Base-by-base conservation (phyloP, 73 alveolate genomes). In the Paramecium sexaurelia region DNA sequence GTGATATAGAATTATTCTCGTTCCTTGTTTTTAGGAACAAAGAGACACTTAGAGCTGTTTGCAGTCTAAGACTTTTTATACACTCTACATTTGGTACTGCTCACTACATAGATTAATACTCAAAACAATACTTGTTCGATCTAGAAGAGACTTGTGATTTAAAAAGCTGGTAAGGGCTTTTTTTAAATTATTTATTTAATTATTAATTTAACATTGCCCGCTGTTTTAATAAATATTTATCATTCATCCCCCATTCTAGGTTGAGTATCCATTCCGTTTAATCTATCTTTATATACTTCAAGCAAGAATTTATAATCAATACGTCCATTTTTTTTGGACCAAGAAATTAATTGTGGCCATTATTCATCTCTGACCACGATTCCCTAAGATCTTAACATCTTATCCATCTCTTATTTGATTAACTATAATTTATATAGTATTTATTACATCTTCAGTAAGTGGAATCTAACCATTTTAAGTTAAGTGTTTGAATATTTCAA, bases 221-320 rank as follows among this genome's bases (percentile, higher is more conserved):
- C 43, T 29, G 22, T 6, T 32, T 61, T 61, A 61, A 61, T 61
- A 61, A 61, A 61, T 61, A 61, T 61, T 61, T 24, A 61, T 32
- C 43, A 61, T 29, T 61, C 83, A 29, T 61, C 83, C 39, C 83
- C 83, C 83, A 61, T 61, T 55, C 85, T 88, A 36, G 94, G 94
- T 47, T 88, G 55, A 27, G 91, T 88, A 20, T 88, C 94, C 75
- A 88, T 88, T 20, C 90, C 91, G 43, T 88, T 88, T 22, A 88
- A 26, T 83, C 97, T 92, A 86, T 92, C 95, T 29, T 96, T 96
- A 84, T 95, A 94, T 22, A 96, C 96, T 55, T 96, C 97, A 6
- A 96, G 95, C 9, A 96, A 73, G 86, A 92, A 71, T 82, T 94
- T 92, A 85, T 93, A 95, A 92, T 96, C 97, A 19, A 95, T 93